Evolutionary conservation across 345 rosid species (phyloP).

Genomic region (Gossypium raimondii): DNA sequence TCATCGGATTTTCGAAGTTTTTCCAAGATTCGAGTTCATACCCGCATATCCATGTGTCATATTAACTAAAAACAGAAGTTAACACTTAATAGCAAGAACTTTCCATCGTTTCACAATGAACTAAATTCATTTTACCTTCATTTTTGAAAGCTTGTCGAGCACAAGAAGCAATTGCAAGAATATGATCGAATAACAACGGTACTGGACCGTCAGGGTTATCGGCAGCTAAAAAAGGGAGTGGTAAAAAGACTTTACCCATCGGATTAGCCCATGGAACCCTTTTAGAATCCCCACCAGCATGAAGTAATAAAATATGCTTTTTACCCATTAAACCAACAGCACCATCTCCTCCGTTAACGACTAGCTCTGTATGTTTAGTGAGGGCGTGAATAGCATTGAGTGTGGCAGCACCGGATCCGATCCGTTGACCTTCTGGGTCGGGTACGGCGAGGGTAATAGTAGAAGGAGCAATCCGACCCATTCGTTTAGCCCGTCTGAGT

Average conservation of each 20-base stretch:
- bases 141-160: constrained; percentile 73
- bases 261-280: constrained; percentile 99
- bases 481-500: constrained; percentile 73
- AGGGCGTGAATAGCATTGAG: constrained; percentile 83
- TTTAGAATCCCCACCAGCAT: constrained; percentile 99
- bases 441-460: constrained; percentile 81
- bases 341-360: constrained; percentile 25
- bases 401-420: constrained; percentile 97
- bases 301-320: constrained; percentile 85
- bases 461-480: constrained; percentile 74
- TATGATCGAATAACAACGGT: constrained; percentile 92
- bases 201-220: constrained; percentile 96
- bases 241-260: constrained; percentile 95
- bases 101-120: background rate
- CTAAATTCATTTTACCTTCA: constrained; percentile 41
- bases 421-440: constrained; percentile 85
- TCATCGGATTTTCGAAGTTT: too few relatives aligned
- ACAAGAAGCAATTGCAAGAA: constrained; percentile 91
- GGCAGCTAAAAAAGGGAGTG: constrained; percentile 88
- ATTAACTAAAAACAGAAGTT: background rate
- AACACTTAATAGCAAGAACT: background rate
- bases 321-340: constrained; percentile 44
- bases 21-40: too few relatives aligned
- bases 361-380: constrained; percentile 41
- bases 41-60: too few relatives aligned